phyloP scores from a whole-genome alignment of 345 rosid species.

The Barbarea vulgaris region DNA sequence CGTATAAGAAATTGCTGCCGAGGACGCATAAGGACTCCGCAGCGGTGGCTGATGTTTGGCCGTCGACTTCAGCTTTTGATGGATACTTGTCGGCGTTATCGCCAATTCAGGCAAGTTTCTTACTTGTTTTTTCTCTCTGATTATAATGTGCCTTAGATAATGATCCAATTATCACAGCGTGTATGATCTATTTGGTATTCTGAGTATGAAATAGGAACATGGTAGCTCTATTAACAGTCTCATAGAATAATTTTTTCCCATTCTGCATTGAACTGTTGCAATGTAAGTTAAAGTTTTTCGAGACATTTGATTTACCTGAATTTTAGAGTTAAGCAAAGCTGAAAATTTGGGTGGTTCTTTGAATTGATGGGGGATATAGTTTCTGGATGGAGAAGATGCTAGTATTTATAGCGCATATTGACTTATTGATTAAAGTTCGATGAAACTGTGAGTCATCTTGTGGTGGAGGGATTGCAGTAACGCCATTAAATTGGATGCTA shows the following conservation, averaged over 20 bases:
- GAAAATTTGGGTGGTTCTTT: background rate
- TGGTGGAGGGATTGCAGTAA: slow-evolving; percentile 18
- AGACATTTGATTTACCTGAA: background rate
- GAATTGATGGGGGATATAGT: background rate
- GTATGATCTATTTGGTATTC: slow-evolving; percentile 8
- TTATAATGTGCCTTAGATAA: background rate
- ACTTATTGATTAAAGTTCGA: background rate
- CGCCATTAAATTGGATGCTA: background rate
- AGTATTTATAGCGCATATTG: background rate
- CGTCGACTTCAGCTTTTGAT: slow-evolving; percentile 98
- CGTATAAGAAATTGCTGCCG: slow-evolving; percentile 88
- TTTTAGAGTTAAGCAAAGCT: background rate
- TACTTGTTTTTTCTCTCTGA: background rate
- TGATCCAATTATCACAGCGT: background rate
- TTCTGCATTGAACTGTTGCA: background rate
- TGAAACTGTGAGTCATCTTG: slow-evolving; percentile 7
- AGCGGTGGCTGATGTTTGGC: slow-evolving; percentile 97
- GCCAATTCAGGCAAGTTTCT: slow-evolving; percentile 80
- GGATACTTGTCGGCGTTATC: slow-evolving; percentile 94
- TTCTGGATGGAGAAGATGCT: slow-evolving; percentile 9
- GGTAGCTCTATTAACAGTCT: background rate
- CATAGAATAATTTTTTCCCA: background rate
- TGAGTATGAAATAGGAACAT: background rate
- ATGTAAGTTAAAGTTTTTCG: slow-evolving; percentile 5
- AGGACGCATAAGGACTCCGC: slow-evolving; percentile 94